phyloP scores from a whole-genome alignment of 2,329 filamentous ascomycete genomes.

The Ophiostoma tasmaniense region DNA sequence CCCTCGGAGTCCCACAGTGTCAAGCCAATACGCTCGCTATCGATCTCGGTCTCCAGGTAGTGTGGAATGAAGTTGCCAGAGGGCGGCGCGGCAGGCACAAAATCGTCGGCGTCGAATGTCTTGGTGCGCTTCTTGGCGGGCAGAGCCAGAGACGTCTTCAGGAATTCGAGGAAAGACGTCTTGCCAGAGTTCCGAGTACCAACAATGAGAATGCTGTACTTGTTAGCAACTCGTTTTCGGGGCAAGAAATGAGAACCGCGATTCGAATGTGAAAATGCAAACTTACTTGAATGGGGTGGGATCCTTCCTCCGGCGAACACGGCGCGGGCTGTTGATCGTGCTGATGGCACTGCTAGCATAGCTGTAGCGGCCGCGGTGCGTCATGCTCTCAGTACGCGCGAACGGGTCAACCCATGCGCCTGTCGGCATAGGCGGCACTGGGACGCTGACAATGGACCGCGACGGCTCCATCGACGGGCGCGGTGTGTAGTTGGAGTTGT shows the following conservation, averaged over 20 bases:
- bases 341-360: slow-evolving; percentile 89
- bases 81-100: slow-evolving; percentile 41
- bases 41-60: slow-evolving; percentile 90
- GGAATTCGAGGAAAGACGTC: slow-evolving; percentile 92
- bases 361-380: slow-evolving; percentile 89
- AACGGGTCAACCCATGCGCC: slow-evolving; percentile 65
- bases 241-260: too few relatives aligned
- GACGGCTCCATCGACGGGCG: slow-evolving; percentile 48
- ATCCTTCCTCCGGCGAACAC: slow-evolving; percentile 89
- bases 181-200: slow-evolving; percentile 85
- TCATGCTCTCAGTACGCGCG: slow-evolving; percentile 85
- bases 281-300: slow-evolving; percentile 97
- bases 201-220: slow-evolving; percentile 71
- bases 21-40: slow-evolving; percentile 80
- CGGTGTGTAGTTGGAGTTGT: slow-evolving; percentile 25
- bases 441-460: slow-evolving; percentile 31
- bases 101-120: slow-evolving; percentile 49
- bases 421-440: slow-evolving; percentile 50
- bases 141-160: slow-evolving; percentile 75
- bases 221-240: slow-evolving; percentile 6
- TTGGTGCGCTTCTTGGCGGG: slow-evolving; percentile 68
- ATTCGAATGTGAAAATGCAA: too few relatives aligned
- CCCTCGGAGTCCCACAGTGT: slow-evolving; percentile 97
- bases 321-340: slow-evolving; percentile 84
- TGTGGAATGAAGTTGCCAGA: slow-evolving; percentile 72